Evolutionary conservation across 108 stramenopile species (phyloP).

Genomic region (Aurantiochytrium sp.): DNA sequence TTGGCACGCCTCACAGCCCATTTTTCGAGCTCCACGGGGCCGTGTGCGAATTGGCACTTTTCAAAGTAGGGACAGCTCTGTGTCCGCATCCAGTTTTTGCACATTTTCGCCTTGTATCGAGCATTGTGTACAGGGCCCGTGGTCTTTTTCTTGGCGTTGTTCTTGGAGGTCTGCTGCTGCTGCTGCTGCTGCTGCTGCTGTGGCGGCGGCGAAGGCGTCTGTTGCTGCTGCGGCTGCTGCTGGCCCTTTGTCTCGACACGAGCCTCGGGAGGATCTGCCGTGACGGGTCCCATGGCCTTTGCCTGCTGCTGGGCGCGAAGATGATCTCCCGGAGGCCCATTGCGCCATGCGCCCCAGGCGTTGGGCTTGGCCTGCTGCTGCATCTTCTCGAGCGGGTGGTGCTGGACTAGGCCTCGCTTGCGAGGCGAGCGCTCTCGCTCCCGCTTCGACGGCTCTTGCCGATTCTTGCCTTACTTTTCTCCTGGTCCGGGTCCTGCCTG

Average conservation of each 20-base stretch:
- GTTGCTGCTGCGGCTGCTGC: no score
- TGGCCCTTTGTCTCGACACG: not conserved
- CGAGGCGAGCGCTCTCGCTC: no score
- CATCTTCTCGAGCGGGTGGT: not conserved
- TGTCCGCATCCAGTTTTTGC: slow-evolving; percentile 1
- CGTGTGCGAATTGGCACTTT: slow-evolving; percentile 17
- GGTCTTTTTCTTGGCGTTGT: not conserved
- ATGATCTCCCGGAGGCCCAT: not conserved
- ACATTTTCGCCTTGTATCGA: slow-evolving; percentile 13
- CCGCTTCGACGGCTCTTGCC: no score
- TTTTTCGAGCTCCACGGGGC: not conserved
- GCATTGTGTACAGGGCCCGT: slow-evolving; percentile 1
- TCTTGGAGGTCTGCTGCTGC: not conserved
- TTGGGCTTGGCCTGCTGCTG: not conserved
- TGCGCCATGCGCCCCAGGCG: not conserved
- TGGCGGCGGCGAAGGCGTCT: no score
- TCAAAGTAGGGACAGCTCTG: not conserved
- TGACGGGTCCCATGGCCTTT: no score
- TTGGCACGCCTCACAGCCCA: not conserved
- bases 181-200: no score
- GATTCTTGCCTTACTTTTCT: no score
- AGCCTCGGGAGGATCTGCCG: no score
- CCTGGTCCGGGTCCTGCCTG: no score
- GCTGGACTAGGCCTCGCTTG: no score
- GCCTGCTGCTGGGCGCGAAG: not conserved